These are phyloP conservation scores for Backusella morwellensis DNA, from an alignment of 192 early-diverging fungal species.

Conservation along the genomic window DNA sequence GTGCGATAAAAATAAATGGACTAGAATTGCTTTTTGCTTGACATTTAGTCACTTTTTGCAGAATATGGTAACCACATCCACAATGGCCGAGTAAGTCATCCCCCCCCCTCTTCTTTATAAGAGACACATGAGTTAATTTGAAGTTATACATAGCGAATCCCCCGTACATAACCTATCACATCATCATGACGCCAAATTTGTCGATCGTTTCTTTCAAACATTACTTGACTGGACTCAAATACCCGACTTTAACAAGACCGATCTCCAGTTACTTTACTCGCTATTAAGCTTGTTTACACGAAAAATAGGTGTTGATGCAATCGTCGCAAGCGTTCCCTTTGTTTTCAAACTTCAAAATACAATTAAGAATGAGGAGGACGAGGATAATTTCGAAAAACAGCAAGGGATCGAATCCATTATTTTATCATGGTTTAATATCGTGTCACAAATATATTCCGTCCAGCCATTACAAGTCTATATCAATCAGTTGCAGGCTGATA, in stretches of 20 bases:
- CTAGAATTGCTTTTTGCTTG: conserved; percentile 31
- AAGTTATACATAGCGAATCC: background rate
- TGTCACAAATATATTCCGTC: conserved; percentile 6
- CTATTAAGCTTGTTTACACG: conserved; percentile 12
- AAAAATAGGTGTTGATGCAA: conserved; percentile 25
- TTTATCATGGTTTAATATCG: conserved; percentile 9
- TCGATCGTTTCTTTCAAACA: conserved; percentile 15
- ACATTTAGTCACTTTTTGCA: background rate
- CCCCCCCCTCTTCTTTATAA: background rate
- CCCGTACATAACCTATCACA: conserved; percentile 17
- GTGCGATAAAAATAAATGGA: conserved; percentile 15
- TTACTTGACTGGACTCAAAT: conserved; percentile 23
- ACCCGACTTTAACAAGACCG: conserved; percentile 13
- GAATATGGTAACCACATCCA: background rate
- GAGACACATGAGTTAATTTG: background rate
- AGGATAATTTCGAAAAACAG: conserved; percentile 4
- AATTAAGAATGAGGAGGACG: background rate
- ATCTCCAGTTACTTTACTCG: conserved; percentile 8
- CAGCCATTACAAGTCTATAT: conserved; percentile 8
- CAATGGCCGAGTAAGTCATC: background rate
- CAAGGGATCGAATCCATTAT: conserved; percentile 11
- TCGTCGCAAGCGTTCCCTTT: conserved; percentile 20
- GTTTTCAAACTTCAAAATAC: conserved; percentile 26
- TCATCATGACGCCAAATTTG: conserved; percentile 16
- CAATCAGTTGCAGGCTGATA: background rate